Evolutionary conservation across 805 yeast species (phyloP).

Genomic region (Metschnikowia baotianmanensis): DNA sequence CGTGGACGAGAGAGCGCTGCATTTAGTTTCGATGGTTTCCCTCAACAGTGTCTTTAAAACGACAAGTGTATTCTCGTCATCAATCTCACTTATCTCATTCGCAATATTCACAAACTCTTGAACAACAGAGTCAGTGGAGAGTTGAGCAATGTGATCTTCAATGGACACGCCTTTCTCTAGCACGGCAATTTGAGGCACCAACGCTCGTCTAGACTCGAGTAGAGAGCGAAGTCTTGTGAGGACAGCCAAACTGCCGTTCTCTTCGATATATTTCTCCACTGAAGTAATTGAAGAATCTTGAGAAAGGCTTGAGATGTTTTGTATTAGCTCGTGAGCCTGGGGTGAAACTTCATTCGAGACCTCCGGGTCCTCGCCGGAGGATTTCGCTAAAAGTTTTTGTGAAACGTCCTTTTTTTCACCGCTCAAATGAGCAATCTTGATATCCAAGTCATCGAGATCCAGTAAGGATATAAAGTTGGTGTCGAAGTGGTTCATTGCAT

Average conservation of each 20-base stretch:
- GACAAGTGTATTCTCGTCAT: constrained; percentile 1
- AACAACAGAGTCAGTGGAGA: constrained; percentile 1
- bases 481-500: constrained; percentile 37
- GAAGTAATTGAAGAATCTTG: not conserved
- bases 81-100: constrained; percentile 3
- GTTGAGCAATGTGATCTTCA: constrained; percentile 5
- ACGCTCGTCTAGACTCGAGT: not conserved
- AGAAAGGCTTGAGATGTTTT: not conserved
- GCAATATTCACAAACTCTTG: constrained; percentile 14
- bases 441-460: constrained; percentile 28
- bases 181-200: constrained; percentile 1
- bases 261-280: not conserved
- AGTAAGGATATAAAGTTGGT: constrained; percentile 30
- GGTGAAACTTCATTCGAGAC: not conserved
- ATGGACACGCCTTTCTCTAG: constrained; percentile 6
- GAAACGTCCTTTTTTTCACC: constrained; percentile 1
- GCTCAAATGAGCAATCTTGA: not conserved
- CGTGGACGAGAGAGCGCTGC: constrained; percentile 11
- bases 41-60: constrained; percentile 2
- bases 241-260: constrained; percentile 6
- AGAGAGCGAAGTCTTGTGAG: constrained; percentile 7
- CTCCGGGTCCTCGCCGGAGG: not conserved
- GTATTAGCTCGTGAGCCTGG: not conserved
- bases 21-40: constrained; percentile 1
- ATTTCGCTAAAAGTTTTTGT: constrained; percentile 5